Percentiles rank a stretch among this genome's conserved stretches.
These are phyloP conservation scores for Mallotus japonicus DNA, from an alignment of 441 rosid species.

Conservation along the genomic window DNA sequence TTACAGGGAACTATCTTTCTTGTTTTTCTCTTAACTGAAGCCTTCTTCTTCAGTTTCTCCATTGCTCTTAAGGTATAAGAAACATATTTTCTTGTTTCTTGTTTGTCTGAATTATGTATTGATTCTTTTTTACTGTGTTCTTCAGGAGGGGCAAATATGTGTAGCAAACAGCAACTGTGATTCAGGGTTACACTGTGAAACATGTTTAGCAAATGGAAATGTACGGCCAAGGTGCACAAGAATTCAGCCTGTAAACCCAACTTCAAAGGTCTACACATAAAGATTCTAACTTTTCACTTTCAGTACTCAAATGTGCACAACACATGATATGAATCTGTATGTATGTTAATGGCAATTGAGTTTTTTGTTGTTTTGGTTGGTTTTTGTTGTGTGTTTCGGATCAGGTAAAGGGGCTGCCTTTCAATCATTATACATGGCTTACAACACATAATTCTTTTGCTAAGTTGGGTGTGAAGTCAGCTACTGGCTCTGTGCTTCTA, in stretches of 20 bases:
- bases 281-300: neutral
- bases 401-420: conserved; percentile 82
- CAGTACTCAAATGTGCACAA: neutral
- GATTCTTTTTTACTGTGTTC: neutral
- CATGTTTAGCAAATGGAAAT: conserved; percentile 62
- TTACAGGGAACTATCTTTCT: conserved; percentile 18
- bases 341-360: too few species aligned
- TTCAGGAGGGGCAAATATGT: conserved; percentile 70
- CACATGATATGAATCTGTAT: neutral
- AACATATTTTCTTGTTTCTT: neutral
- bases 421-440: conserved; percentile 77
- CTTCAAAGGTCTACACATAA: conserved; percentile 49
- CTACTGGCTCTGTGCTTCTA: conserved; percentile 46
- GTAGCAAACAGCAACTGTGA: conserved; percentile 51
- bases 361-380: neutral
- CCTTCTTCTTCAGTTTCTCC: conserved; percentile 24
- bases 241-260: conserved; percentile 63
- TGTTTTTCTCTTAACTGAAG: conserved; percentile 14
- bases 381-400: conserved; percentile 6
- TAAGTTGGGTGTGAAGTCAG: conserved; percentile 45
- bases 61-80: conserved; percentile 22
- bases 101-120: neutral
- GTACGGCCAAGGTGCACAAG: conserved; percentile 68
- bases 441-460: conserved; percentile 87
- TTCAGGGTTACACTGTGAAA: conserved; percentile 71